phyloP scores from a whole-genome alignment of 2,329 filamentous ascomycete genomes.

The Aspergillus aculeatinus region DNA sequence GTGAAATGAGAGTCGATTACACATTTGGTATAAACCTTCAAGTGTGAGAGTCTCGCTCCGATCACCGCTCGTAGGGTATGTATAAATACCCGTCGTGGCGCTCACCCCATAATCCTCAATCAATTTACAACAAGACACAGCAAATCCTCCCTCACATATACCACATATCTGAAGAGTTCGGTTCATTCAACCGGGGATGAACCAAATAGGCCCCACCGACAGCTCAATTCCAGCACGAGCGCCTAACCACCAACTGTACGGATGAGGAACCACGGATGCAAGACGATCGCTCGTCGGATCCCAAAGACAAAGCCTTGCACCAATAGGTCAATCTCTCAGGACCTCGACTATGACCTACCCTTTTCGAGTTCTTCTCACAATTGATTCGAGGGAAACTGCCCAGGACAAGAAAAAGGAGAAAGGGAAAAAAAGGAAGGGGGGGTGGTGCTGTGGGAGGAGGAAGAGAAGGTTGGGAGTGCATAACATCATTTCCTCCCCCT shows the following conservation, averaged over 20 bases:
- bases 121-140: background rate
- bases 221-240: constrained; percentile 3
- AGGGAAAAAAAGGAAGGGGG: background rate
- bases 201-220: background rate
- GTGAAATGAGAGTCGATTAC: too few relatives aligned
- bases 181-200: background rate
- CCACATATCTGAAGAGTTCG: background rate
- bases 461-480: background rate
- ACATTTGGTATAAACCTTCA: too few relatives aligned
- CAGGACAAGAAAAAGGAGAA: background rate
- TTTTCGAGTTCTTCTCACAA: background rate
- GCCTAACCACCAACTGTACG: constrained; percentile 3
- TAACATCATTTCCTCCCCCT: constrained; percentile 6
- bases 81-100: background rate
- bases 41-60: background rate
- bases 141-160: background rate
- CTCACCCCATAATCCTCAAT: background rate
- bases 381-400: background rate
- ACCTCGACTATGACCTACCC: background rate
- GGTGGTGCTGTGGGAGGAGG: background rate
- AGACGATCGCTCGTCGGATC: background rate
- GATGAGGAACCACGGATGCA: constrained; percentile 3
- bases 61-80: background rate
- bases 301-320: background rate
- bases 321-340: background rate